phyloP scores from a whole-genome alignment of 129 eudicot species.

The Centaurea solstitialis region DNA sequence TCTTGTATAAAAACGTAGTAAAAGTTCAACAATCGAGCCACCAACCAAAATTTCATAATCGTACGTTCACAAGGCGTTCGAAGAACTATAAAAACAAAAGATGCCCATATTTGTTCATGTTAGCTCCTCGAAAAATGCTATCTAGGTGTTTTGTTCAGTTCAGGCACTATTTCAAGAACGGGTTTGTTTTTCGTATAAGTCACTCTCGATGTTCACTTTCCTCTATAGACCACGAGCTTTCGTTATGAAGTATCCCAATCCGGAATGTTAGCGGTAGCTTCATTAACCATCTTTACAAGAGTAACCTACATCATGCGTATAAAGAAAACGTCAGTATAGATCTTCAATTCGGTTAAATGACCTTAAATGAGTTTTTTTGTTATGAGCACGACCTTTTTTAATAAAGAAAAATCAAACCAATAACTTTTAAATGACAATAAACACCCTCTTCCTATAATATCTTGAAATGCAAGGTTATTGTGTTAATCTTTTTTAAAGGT shows the following conservation, averaged over 20 bases:
- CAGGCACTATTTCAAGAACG: slow-evolving; percentile 1
- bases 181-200: slow-evolving; percentile 16
- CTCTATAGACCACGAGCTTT: slow-evolving; percentile 1
- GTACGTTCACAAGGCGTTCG: slow-evolving; percentile 11
- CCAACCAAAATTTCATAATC: slow-evolving; percentile 11
- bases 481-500: no score
- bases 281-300: slow-evolving; percentile 64
- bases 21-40: neutral
- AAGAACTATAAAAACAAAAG: slow-evolving; percentile 9
- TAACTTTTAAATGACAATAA: neutral
- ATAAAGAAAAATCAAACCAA: neutral
- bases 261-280: slow-evolving; percentile 80
- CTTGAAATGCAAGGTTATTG: neutral
- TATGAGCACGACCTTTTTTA: neutral
- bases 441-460: neutral
- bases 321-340: neutral
- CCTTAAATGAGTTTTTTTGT: neutral
- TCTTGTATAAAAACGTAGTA: neutral
- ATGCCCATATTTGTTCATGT: neutral
- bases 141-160: slow-evolving; percentile 17
- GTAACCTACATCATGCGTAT: slow-evolving; percentile 47
- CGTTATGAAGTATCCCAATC: slow-evolving; percentile 47
- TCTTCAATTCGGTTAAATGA: neutral
- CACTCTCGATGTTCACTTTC: neutral
- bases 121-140: slow-evolving; percentile 14